Conservation (phyloP, 768 basidiomycete genomes). For the Auriscalpium microsporum region DNA sequence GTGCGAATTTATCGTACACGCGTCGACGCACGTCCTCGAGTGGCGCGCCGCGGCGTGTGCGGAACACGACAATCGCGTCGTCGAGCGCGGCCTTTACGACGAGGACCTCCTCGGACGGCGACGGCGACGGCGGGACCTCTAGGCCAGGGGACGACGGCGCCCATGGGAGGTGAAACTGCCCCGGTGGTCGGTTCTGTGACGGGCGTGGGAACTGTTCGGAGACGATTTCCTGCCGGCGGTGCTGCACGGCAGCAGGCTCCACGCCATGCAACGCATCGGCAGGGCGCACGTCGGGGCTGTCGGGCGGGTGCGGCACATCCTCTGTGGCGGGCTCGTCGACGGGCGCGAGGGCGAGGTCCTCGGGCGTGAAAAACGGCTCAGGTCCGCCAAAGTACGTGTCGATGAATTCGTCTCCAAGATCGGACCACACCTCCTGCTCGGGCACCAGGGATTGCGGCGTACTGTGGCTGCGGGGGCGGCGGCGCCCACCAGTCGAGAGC, state of each 20-base stretch:
- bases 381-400: conserved; percentile 36
- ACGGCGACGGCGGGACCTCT: conserved; percentile 21
- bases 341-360: not conserved
- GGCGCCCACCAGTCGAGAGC: not conserved
- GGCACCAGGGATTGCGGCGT: conserved; percentile 13
- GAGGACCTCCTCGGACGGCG: conserved; percentile 26
- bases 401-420: conserved; percentile 27
- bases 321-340: not conserved
- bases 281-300: not conserved
- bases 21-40: conserved; percentile 47
- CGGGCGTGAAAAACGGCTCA: not conserved
- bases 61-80: conserved; percentile 55
- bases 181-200: not conserved
- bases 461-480: conserved; percentile 6
- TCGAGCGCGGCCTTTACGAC: conserved; percentile 60
- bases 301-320: not conserved
- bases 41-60: conserved; percentile 37
- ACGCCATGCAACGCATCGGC: not conserved
- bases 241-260: not conserved
- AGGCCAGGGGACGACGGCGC: not conserved
- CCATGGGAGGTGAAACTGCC: not conserved
- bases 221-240: conserved; percentile 8
- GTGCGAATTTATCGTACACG: conserved; percentile 59
- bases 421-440: conserved; percentile 20
- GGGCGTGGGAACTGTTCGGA: conserved; percentile 19